Evolutionary conservation across 108 stramenopile species (phyloP), one percentile per base, ranked within the genome.

Genomic region (Nannochloropsis gaditana): DNA sequence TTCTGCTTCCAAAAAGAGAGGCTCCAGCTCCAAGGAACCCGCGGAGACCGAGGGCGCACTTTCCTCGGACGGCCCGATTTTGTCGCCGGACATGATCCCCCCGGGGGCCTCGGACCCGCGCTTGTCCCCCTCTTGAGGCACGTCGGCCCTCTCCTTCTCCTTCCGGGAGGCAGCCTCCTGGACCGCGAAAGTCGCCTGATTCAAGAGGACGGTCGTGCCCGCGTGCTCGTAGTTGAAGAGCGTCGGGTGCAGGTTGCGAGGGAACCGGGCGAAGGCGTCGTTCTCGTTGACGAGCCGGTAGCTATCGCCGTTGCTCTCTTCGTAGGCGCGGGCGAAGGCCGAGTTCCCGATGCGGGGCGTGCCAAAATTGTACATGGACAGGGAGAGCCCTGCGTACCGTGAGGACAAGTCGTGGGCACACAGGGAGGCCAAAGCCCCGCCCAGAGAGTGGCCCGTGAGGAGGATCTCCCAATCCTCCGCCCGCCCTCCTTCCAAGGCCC

Each of bases 281-380:
- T 45, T 15, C 43, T 82, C 82, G 19, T 43, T 82, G 19, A 82
- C 82, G 21, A 45, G 19, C 45, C 82, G 15, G 45, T 45, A 82
- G 21, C 82, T 82, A 21, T 82, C 45, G 19, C 44, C 44, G 19
- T 45, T 45, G 19, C 19, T 21, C 45, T 82, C 45, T 19, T 21
- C 21, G 82, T 82, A 82, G 0, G 9, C 6, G 19, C 21, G 43
- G 43, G 82, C 9, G 21, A 82, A 82, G 19, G 45, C 45, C 82
- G 44, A 82, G 82, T 82, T 82, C 9, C 82, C 82, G 2, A 82
- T 19, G 8, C 45, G 43, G 15, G 82, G 82, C 17, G 82, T 21
- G 5, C 82, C 82, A 9, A 82, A 82, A 21, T 82, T 82, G 21
- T 82, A 82, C 82, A 82, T 82, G 4, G 44, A 43, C 82, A 82